Evolutionary conservation across 495 filamentous ascomycete genomes (phyloP), one percentile per base, ranked within the genome.

Genomic region (Neurospora cerealis): DNA sequence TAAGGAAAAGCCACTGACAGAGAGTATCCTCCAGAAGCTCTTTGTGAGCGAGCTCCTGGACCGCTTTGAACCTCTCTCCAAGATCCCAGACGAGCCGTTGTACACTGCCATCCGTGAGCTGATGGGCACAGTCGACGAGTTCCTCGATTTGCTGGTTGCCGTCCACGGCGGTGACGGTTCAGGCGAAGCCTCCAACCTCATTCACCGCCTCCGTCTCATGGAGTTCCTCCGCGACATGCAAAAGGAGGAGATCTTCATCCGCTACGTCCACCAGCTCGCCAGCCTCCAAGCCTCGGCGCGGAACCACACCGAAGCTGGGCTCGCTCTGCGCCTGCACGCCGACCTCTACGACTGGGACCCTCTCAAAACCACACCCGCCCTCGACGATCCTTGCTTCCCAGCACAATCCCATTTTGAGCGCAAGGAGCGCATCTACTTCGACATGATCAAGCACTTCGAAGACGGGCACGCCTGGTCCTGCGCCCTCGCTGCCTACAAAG

Each of bases 221-320:
- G 93, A 97, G 75, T 98, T 97, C 83, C 88, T 98, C 81, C 91
- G 93, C 79, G 95, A 98, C 79, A 96, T 97, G 93, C 92, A 95
- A 75, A 96, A 96, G 78, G 94, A 97, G 80, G 94, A 97, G 79
- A 97, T 98, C 75, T 99, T 95, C 80, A 92, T 97, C 76, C 91
- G 94, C 73, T 98, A 98, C 79, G 95, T 98, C 34, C 96, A 99
- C 78, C 94, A 97, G 80, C 86, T 99, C 4, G 93, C 94, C 15
- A 85, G 90, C 70, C 84, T 94, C 5, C 96, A 98, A 81, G 86
- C 88, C 5, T 86, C 90, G 38, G 88, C 91, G 4, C 85, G 91
- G 72, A 95, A 98, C 79, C 89, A 90, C 75, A 93, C 94, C 17
- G 96, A 98, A 84, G 96, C 96, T 11, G 96, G 94, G 21, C 87